Base-by-base conservation (phyloP, 495 filamentous ascomycete genomes). In the Bacidia gigantensis region DNA sequence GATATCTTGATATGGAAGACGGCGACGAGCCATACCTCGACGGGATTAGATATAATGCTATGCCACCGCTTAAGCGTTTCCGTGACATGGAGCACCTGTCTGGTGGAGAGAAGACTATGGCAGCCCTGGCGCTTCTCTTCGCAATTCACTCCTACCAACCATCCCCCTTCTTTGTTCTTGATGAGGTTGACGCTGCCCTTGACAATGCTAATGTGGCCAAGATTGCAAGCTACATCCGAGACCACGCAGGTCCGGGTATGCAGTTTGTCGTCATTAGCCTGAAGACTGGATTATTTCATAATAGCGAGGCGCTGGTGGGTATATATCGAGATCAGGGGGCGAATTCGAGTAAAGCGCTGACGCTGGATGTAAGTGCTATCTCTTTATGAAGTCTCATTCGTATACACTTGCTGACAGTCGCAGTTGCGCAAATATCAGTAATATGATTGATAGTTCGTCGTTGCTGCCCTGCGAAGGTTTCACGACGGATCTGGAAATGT, bases 21-120 rank as follows among this genome's bases (percentile, higher is more conserved):
- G 82, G 80, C 25, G 86, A 90, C 58, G 83, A 86, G 60, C 93
- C 92, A 0, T 97, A 95, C 68, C 78, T 94, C 0, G 84, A 83
- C 47, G 92, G 92, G 20, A 86, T 99, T 68, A 94, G 93, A 58
- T 99, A 97, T 67, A 87, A 96, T 66, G 92, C 93, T 58, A 97
- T 95, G 89, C 92, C 92, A 22, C 92, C 92, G 7, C 79, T 95
- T 52, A 99, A 99, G 71, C 89, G 92, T 49, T 99, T 97, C 80
- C 79, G 92, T 35, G 93, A 97, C 67, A 97, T 99, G 92, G 92
- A 97, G 66, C 90, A 95, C 62, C 77, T 99, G 21, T 94, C 87
- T 11, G 92, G 92, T 57, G 92, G 92, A 50, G 92, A 99, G 71
- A 97, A 97, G 77, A 96, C 93, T 12, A 99, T 99, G 83, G 92